These are phyloP conservation scores for Thalassiosira livingstoniorum DNA, from an alignment of 352 stramenopile genomes.

Conservation along the genomic window DNA sequence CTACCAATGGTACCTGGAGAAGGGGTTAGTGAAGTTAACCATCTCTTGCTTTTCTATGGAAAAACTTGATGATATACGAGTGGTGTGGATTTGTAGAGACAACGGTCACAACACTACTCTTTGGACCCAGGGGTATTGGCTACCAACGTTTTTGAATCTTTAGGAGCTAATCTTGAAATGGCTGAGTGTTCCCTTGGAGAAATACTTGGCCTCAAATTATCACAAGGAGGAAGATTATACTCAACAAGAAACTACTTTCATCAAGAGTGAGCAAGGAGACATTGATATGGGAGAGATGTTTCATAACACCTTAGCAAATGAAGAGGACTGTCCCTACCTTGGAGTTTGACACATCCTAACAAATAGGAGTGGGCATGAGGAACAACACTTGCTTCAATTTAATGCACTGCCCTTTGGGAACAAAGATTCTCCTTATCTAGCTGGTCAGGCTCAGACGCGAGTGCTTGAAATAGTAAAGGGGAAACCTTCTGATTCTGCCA, in stretches of 20 bases:
- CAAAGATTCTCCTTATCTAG: conserved; percentile 52
- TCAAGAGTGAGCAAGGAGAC: conserved; percentile 40
- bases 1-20: conserved; percentile 35
- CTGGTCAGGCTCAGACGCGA: conserved; percentile 25
- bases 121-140: conserved; percentile 22
- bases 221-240: conserved; percentile 38
- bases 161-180: conserved; percentile 45
- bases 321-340: no score
- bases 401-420: conserved; percentile 48
- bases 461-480: conserved; percentile 43
- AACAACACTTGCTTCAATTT: conserved; percentile 25
- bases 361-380: no score
- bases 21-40: conserved; percentile 19
- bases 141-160: conserved; percentile 17
- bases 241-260: conserved; percentile 11
- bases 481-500: conserved; percentile 31
- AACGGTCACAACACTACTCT: conserved; percentile 40
- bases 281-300: conserved; percentile 68
- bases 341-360: no score
- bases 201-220: conserved; percentile 13
- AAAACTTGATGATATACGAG: conserved; percentile 48
- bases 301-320: no score
- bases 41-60: conserved; percentile 51
- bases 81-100: conserved; percentile 25
- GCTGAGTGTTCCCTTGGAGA: conserved; percentile 20